A percentile compares a stretch with the other conserved stretches of the same genome.
These are phyloP conservation scores for Aphanoascus verrucosus DNA, from an alignment of 2,329 filamentous ascomycete genomes.

Conservation along the genomic window DNA sequence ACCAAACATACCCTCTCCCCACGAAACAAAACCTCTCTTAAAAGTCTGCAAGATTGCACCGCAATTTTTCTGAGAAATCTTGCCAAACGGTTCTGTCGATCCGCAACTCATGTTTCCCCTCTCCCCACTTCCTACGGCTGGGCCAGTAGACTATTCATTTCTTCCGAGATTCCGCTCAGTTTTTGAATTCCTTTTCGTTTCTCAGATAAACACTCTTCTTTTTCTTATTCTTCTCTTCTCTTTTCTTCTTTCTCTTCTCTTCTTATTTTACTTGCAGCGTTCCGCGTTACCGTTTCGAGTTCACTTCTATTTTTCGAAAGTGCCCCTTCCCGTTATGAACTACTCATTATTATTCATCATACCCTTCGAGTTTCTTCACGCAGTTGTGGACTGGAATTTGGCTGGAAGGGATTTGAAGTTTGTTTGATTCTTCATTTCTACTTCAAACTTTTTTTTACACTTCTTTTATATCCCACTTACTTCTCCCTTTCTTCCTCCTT, in stretches of 20 bases:
- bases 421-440: slow-evolving; percentile 7
- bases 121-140: slow-evolving; percentile 11
- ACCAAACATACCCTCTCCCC: not conserved
- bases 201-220: not conserved
- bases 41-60: not conserved
- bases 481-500: slow-evolving; percentile 4
- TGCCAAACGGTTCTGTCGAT: not conserved
- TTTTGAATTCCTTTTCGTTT: slow-evolving; percentile 1
- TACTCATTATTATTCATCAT: slow-evolving; percentile 7
- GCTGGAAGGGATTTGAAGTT: slow-evolving; percentile 1
- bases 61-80: not conserved
- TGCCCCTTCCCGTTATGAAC: slow-evolving; percentile 6
- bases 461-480: slow-evolving; percentile 8
- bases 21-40: not conserved
- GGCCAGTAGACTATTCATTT: slow-evolving; percentile 10
- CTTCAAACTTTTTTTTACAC: not conserved
- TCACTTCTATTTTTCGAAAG: not conserved
- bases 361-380: not conserved
- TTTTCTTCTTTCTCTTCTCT: slow-evolving; percentile 6
- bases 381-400: not conserved
- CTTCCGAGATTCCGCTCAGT: slow-evolving; percentile 12
- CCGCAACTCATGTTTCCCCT: slow-evolving; percentile 8
- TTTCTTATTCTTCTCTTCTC: not conserved
- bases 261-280: not conserved
- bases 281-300: slow-evolving; percentile 8